Conservation (phyloP, 106 monocot species). For the Acorus calamus region DNA sequence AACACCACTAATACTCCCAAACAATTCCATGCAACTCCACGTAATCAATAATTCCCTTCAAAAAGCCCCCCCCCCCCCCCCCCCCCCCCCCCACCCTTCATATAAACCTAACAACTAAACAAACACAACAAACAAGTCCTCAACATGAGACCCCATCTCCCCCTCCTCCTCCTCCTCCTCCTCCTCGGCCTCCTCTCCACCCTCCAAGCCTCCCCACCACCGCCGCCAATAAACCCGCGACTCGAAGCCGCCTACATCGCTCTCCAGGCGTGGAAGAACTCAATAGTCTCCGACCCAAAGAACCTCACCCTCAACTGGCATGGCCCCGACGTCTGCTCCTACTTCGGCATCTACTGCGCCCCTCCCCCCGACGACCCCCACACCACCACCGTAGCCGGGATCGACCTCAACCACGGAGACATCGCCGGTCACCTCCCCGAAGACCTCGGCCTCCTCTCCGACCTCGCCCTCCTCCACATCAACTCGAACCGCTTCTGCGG, state of each 20-base stretch:
- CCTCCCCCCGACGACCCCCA: slow-evolving; percentile 31
- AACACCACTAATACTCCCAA: no score
- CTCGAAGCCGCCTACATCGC: slow-evolving; percentile 35
- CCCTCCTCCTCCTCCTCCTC: no score
- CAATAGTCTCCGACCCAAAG: slow-evolving; percentile 36
- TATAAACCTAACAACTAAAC: no score
- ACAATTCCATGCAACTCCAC: no score
- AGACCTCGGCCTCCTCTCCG: slow-evolving; percentile 3
- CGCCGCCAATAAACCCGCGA: slow-evolving; percentile 18
- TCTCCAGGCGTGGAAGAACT: slow-evolving; percentile 36
- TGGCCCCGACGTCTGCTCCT: slow-evolving; percentile 47
- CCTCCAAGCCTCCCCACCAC: not conserved
- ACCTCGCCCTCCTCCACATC: slow-evolving; percentile 12
- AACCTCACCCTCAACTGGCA: slow-evolving; percentile 36
- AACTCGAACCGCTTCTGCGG: slow-evolving; percentile 20
- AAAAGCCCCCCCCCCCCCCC: no score
- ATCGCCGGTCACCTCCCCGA: slow-evolving; percentile 26
- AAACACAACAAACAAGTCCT: no score
- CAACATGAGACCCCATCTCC: not conserved
- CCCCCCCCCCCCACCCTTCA: no score
- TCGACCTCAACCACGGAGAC: slow-evolving; percentile 34
- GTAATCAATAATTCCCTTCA: no score
- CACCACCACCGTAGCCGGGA: slow-evolving; percentile 26
- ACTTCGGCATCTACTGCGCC: slow-evolving; percentile 48
- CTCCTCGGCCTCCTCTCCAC: not conserved